Evolutionary conservation across 768 basidiomycete genomes (phyloP), one percentile per base, ranked within the genome.

Genomic region (Crassisporium funariophilum): DNA sequence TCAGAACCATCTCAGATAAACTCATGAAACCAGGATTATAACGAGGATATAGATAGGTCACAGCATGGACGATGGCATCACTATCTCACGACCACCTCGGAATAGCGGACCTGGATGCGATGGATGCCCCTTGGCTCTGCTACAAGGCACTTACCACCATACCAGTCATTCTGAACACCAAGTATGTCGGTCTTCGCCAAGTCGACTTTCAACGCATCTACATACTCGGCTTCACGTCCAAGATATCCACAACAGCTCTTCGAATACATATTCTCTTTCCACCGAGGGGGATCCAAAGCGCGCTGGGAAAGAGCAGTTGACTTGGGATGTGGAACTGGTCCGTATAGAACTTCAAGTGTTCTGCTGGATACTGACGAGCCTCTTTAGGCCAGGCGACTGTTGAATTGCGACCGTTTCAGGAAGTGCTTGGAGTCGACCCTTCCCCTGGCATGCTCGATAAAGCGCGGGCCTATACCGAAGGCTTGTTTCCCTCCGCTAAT

Each of bases 141-240:
- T n/a, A n/a, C n/a, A n/a, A n/a, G n/a, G n/a, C n/a, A n/a, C n/a
- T n/a, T n/a, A n/a, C n/a, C n/a, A n/a, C n/a, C n/a, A n/a, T n/a
- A n/a, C n/a, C n/a, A n/a, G n/a, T n/a, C n/a, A n/a, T n/a, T n/a
- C n/a, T n/a, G n/a, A n/a, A n/a, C n/a, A n/a, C n/a, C n/a, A n/a
- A n/a, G n/a, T n/a, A 91, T 93, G 91, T 73, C 89, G 8, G 86
- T 87, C 0, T 94, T 91, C 57, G 80, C 83, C 10, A 86, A 85
- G 52, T 62, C 74, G 0, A 75, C 81, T 0, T 93, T 90, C 68
- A 81, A 89, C 60, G 78, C 86, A 0, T 66, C 78, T 5, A 62
- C 70, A 4, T 92, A 93, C 57, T 82, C 88, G 1, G 70, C 82
- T 2, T 79, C 76, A 34, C 72, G 91, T 8, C 91, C 88, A 21